phyloP scores from a whole-genome alignment of 176 grass and related monocot genomes.

The Bromus sterilis region DNA sequence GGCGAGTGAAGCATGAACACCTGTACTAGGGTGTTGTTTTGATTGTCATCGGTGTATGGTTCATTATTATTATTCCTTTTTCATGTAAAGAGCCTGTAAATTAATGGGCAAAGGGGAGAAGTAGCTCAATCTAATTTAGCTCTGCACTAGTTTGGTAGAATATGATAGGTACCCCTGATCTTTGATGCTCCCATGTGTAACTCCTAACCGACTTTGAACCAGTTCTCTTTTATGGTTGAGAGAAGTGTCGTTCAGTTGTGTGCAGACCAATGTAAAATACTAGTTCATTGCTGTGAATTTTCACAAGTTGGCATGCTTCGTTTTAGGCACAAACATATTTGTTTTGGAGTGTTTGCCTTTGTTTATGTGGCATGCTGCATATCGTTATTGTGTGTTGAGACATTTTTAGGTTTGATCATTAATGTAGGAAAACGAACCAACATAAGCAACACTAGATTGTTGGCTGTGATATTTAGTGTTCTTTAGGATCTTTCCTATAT shows the following conservation, averaged over 20 bases:
- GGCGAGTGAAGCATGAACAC: constrained; percentile 83
- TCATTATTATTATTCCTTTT: neutral
- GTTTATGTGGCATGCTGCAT: too few relatives aligned
- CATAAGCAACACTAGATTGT: too few relatives aligned
- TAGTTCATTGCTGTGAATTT: constrained; percentile 5
- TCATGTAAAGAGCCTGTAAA: constrained; percentile 58
- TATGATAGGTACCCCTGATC: neutral
- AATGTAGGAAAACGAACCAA: too few relatives aligned
- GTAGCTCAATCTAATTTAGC: constrained; percentile 34
- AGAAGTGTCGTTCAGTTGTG: constrained; percentile 1
- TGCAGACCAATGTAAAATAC: constrained; percentile 25
- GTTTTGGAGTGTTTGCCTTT: neutral
- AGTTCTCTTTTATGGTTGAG: neutral
- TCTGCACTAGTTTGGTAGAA: constrained; percentile 24
- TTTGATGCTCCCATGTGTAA: neutral
- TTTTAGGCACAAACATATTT: neutral
- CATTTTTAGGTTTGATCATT: too few relatives aligned
- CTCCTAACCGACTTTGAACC: neutral
- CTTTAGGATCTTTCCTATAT: too few relatives aligned
- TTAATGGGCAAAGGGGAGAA: constrained; percentile 34
- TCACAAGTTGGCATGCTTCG: neutral
- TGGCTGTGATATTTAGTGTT: too few relatives aligned
- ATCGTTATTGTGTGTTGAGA: too few relatives aligned
- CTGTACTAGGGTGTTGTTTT: constrained; percentile 13
- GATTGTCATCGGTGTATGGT: neutral